Conservation (phyloP, 2,329 filamentous ascomycete species). For the Volutella citrinella region DNA sequence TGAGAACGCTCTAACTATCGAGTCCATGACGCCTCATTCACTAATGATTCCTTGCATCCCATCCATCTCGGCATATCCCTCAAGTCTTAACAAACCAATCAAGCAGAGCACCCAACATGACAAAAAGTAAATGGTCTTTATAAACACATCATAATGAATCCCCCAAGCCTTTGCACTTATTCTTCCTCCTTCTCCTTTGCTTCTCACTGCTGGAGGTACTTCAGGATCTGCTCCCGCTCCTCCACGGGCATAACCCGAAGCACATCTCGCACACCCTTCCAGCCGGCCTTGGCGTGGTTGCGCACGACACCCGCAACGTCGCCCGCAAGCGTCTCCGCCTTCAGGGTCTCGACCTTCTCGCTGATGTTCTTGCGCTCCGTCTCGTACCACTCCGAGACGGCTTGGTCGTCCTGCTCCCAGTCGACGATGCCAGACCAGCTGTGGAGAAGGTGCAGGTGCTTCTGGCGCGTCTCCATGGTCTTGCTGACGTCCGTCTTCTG, state of each 20-base stretch:
- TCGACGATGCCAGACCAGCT: slow-evolving; percentile 78
- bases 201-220: slow-evolving; percentile 52
- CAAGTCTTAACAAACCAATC: slow-evolving; percentile 14
- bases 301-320: slow-evolving; percentile 45
- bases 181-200: slow-evolving; percentile 14
- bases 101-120: slow-evolving; percentile 18
- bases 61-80: slow-evolving; percentile 20
- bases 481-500: slow-evolving; percentile 35
- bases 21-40: slow-evolving; percentile 24
- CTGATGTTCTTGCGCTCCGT: slow-evolving; percentile 82
- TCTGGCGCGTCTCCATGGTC: slow-evolving; percentile 54
- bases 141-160: slow-evolving; percentile 8
- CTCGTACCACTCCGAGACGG: slow-evolving; percentile 94
- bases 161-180: slow-evolving; percentile 3
- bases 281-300: slow-evolving; percentile 59
- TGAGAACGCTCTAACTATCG: slow-evolving; percentile 17
- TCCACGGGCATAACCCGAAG: slow-evolving; percentile 81
- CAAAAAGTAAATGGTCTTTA: slow-evolving; percentile 13
- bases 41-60: slow-evolving; percentile 16
- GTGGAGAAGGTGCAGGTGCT: slow-evolving; percentile 71
- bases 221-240: slow-evolving; percentile 81
- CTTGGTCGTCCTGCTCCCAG: slow-evolving; percentile 76
- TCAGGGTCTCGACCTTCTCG: slow-evolving; percentile 80
- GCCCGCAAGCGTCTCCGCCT: slow-evolving; percentile 63
- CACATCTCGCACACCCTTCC: slow-evolving; percentile 84